These are phyloP conservation scores for Blastobotrys proliferans DNA, from an alignment of 1,139 yeast species.

Conservation along the genomic window DNA sequence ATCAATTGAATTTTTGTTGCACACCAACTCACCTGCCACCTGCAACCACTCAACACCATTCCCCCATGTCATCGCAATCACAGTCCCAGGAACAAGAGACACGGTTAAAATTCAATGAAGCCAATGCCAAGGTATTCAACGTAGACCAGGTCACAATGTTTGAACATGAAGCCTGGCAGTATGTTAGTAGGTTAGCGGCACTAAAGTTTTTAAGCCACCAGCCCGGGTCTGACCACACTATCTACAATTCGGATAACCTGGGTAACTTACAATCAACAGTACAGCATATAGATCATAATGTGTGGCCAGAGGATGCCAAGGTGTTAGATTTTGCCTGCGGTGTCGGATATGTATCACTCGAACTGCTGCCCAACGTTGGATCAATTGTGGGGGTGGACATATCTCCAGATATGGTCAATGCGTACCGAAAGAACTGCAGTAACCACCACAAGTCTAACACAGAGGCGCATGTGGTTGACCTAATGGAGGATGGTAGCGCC, in stretches of 20 bases:
- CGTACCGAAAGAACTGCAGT: too few species aligned
- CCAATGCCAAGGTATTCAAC: slow-evolving; percentile 5
- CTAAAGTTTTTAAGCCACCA: slow-evolving; percentile 7
- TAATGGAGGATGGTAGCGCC: not conserved
- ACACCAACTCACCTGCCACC: too few species aligned
- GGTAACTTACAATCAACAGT: not conserved
- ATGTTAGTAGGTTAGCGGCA: slow-evolving; percentile 2
- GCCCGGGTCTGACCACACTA: not conserved
- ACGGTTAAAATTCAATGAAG: slow-evolving; percentile 9
- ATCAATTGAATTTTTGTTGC: too few species aligned
- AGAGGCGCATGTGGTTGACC: slow-evolving; percentile 2
- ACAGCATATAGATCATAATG: not conserved
- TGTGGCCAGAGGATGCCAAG: slow-evolving; percentile 4
- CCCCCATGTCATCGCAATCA: too few species aligned
- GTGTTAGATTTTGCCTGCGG: slow-evolving; percentile 35
- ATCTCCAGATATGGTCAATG: slow-evolving; percentile 24
- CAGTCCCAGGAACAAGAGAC: too few species aligned
- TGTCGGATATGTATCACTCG: slow-evolving; percentile 26
- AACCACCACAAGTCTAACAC: too few species aligned
- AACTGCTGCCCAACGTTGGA: slow-evolving; percentile 24
- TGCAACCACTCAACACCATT: too few species aligned
- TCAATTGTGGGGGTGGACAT: slow-evolving; percentile 31
- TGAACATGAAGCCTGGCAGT: slow-evolving; percentile 1
- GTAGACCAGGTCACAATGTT: slow-evolving; percentile 11
- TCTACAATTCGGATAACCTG: not conserved